These are phyloP conservation scores for Penicillium sclerotigenum DNA, from an alignment of 2,329 filamentous ascomycete species.

Conservation along the genomic window DNA sequence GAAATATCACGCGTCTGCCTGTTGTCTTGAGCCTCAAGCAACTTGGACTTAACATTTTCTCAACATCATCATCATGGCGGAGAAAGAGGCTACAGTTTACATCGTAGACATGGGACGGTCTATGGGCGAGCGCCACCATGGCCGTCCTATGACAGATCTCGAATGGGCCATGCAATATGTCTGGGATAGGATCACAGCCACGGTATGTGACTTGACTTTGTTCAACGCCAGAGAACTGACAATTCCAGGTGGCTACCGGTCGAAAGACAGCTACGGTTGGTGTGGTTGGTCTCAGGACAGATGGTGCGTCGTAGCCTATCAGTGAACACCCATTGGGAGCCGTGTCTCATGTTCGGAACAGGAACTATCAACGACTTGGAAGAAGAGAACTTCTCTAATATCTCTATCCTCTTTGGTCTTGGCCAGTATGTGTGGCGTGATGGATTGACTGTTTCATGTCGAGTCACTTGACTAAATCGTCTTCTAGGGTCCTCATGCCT, in stretches of 20 bases:
- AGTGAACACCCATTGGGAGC: neutral
- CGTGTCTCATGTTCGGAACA: slow-evolving; percentile 22
- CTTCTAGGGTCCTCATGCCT: slow-evolving; percentile 59
- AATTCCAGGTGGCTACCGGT: slow-evolving; percentile 55
- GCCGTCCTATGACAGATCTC: slow-evolving; percentile 73
- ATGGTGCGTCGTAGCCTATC: slow-evolving; percentile 47
- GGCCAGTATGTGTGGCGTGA: slow-evolving; percentile 56
- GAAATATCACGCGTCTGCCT: slow-evolving; percentile 45
- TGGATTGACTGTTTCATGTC: slow-evolving; percentile 30
- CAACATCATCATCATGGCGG: slow-evolving; percentile 62
- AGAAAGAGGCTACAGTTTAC: slow-evolving; percentile 90
- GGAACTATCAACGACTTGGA: slow-evolving; percentile 67
- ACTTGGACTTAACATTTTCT: slow-evolving; percentile 3
- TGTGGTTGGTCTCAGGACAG: slow-evolving; percentile 79
- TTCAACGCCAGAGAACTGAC: neutral
- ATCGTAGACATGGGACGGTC: slow-evolving; percentile 82
- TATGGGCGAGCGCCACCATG: slow-evolving; percentile 72
- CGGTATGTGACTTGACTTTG: slow-evolving; percentile 49
- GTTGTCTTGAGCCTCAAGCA: slow-evolving; percentile 7
- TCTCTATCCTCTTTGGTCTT: slow-evolving; percentile 65
- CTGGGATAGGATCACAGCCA: slow-evolving; percentile 86
- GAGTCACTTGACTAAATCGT: slow-evolving; percentile 6
- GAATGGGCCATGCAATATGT: slow-evolving; percentile 89
- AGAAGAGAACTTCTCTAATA: slow-evolving; percentile 71
- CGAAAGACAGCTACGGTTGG: slow-evolving; percentile 72